phyloP scores from a whole-genome alignment of 1,139 yeast species.

The Scheffersomyces cryptocercus region DNA sequence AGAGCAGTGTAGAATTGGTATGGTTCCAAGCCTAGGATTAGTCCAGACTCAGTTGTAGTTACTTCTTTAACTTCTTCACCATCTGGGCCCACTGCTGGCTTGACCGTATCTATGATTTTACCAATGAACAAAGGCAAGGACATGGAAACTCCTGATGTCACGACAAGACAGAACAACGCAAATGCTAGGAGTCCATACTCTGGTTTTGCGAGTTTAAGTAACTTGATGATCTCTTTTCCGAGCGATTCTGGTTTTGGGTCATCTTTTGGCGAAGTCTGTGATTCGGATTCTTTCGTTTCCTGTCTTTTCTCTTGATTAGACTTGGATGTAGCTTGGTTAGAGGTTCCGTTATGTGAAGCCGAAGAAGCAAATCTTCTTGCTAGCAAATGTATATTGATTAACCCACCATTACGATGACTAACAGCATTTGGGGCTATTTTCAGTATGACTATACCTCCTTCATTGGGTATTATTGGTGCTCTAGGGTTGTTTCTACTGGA shows the following conservation, averaged over 20 bases:
- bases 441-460: too few species aligned
- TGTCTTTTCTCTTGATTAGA: too few species aligned
- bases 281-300: too few species aligned
- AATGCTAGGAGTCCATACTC: conserved; percentile 32
- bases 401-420: too few species aligned
- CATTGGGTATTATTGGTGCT: too few species aligned
- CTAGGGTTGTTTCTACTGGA: too few species aligned
- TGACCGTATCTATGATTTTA: conserved; percentile 49
- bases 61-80: conserved; percentile 5
- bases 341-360: too few species aligned
- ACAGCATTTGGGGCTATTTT: too few species aligned
- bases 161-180: conserved; percentile 66
- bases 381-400: too few species aligned
- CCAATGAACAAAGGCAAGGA: conserved; percentile 84
- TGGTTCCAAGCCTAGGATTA: conserved; percentile 35
- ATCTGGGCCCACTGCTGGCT: conserved; percentile 19
- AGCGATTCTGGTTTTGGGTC: background rate
- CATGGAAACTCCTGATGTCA: conserved; percentile 54
- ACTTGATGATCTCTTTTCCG: conserved; percentile 23
- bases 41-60: conserved; percentile 29
- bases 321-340: too few species aligned
- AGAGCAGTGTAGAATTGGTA: conserved; percentile 36
- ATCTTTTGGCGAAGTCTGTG: too few species aligned
- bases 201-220: conserved; percentile 39
- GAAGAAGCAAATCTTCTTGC: too few species aligned